Conservation (phyloP, 768 basidiomycete genomes). For the Tricholoma bakamatsutake region DNA sequence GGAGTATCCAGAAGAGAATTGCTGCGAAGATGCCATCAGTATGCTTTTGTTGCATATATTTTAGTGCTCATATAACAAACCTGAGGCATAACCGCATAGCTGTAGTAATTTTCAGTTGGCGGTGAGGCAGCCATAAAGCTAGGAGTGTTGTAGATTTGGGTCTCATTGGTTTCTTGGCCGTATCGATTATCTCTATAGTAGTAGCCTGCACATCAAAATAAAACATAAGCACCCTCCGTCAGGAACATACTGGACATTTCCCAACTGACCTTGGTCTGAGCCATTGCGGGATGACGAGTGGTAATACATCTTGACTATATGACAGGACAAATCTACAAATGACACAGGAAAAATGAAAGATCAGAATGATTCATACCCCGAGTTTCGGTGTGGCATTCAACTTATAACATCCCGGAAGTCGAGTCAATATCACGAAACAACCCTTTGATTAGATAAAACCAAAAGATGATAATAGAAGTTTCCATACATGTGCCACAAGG, state of each 20-base stretch:
- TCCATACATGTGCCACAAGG: background rate
- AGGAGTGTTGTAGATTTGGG: background rate
- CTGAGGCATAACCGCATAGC: constrained; percentile 1
- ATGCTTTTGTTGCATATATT: background rate
- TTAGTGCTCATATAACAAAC: constrained; percentile 2
- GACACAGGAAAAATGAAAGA: background rate
- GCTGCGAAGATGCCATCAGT: background rate
- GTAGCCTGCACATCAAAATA: constrained; percentile 3
- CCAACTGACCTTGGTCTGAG: constrained; percentile 2
- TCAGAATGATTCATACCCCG: background rate
- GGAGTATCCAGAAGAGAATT: background rate
- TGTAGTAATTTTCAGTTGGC: constrained; percentile 7
- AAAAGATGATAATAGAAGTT: background rate
- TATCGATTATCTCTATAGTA: constrained; percentile 8
- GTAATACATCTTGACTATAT: constrained; percentile 10
- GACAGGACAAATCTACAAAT: background rate
- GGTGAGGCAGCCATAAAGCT: background rate
- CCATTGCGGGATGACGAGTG: constrained; percentile 9
- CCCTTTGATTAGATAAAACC: background rate
- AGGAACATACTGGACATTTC: background rate
- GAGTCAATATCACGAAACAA: background rate
- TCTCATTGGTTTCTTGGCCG: background rate
- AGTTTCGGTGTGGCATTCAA: background rate
- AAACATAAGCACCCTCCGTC: background rate
- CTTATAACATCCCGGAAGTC: constrained; percentile 5